Base-by-base conservation (phyloP, 108 stramenopile genomes). In the Discostella stelligeroides region DNA sequence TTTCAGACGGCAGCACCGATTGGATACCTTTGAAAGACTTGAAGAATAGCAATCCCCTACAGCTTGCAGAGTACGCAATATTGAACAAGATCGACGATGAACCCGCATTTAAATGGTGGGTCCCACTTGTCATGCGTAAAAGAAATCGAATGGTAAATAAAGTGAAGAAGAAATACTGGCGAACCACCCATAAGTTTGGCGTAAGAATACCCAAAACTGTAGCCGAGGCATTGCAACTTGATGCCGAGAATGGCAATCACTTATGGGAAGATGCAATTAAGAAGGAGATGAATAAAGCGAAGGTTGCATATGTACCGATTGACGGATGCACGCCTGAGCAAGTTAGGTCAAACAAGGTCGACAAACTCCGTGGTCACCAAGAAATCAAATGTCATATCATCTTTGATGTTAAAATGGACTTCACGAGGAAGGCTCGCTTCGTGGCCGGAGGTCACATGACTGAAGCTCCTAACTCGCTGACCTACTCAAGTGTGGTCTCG, bases 71-170 rank as follows among this genome's bases (percentile, higher is more conserved):
- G 28, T 76, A 80, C 40, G 75, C 75, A 4, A 45, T 61, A 2
- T 37, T 42, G 12, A 66, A 68, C 12, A 23, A 51, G 0, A 63
- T 71, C 1, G 13, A 4, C 1, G 60, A 75, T 10, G 72, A 84
- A 46, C 83, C 83, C 27, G 84, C 84, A 38, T 84, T 84, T 66
- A 38, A 55, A 29, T 85, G 85, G 85, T 86, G 85, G 82, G 79
- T 81, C 0, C 28, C 55, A 10, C 42, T 62, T 37, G 37, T 28
- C 7, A 2, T 82, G 1, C 9, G 67, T 7, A 79, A 63, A 21
- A 2, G 76, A 20, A 50, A 82, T 11, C 39, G 76, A 0, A 69
- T 83, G 12, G 63, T 79, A 18, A 15, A 6, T 0, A 77, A 72
- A 30, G 62, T 34, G 0, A 77, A 70, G n/a, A 23, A 50, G 12